A percentile compares a stretch with the other conserved stretches of the same genome.
These are phyloP conservation scores for Fusarium sp. DNA, from an alignment of 2,329 filamentous ascomycete genomes.

Conservation along the genomic window DNA sequence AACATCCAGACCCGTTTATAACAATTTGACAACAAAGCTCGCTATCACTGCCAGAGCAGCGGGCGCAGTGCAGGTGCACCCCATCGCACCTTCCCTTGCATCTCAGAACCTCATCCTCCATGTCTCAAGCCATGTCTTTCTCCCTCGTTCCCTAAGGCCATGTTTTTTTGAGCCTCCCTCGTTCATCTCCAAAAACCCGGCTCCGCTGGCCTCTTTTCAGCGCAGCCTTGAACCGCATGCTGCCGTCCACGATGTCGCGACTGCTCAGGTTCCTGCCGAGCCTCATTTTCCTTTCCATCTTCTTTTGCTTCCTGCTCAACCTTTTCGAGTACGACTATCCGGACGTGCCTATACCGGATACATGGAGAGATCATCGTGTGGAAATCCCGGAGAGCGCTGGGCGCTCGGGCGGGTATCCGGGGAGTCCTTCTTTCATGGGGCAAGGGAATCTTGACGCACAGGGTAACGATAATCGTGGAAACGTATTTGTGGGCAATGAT, in stretches of 20 bases:
- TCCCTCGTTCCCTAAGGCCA: neutral
- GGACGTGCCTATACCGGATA: neutral
- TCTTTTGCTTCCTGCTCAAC: neutral
- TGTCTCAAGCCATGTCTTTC: neutral
- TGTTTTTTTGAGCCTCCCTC: neutral
- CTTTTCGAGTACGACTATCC: neutral
- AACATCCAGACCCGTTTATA: neutral
- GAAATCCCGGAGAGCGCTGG: neutral
- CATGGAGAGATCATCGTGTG: neutral
- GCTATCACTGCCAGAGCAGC: neutral
- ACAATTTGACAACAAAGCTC: neutral
- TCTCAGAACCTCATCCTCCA: neutral
- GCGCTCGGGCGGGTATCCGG: neutral
- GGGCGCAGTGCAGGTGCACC: neutral
- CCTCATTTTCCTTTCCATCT: neutral
- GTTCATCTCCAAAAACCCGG: neutral
- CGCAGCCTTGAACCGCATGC: neutral
- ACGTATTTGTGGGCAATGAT: neutral
- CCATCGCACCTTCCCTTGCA: neutral
- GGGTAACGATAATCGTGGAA: neutral
- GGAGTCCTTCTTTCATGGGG: neutral
- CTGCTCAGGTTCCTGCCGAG: slow-evolving; percentile 1
- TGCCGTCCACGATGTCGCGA: neutral
- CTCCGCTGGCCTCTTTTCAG: neutral
- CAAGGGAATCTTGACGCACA: neutral